Base-by-base conservation (phyloP, 176 grass and related monocot species). In the Alopecurus myosuroides region DNA sequence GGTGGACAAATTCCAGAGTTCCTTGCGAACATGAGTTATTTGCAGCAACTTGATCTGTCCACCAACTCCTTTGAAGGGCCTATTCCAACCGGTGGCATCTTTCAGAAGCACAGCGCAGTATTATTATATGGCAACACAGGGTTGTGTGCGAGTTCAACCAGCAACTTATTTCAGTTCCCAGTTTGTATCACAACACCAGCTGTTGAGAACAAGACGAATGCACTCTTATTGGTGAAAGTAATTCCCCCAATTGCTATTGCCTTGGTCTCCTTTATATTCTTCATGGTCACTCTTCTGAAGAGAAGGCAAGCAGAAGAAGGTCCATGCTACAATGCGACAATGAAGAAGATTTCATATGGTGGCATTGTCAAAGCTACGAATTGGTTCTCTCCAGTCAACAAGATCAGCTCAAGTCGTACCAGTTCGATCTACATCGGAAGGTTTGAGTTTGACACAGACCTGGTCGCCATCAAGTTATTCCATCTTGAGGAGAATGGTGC, bases 351-450 rank as follows among this genome's bases (percentile, higher is more conserved):
- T 3, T 87, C 42, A 13, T 45, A 45, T 3, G 2, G 49, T 44
- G 85, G 81, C 45, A 87, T 87, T 9, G 44, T 81, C 1, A 45
- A 53, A 75, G 85, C 85, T 81, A 87, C 85, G 17, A 55, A 81
- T 18, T 76, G 85, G 20, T 87, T 87, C 7, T 81, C 78, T 55
- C 12, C 46, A 1, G 19, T 56, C 13, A 33, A 81, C 6, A 76
- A 0, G 9, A 76, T 87, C 15, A 81, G 85, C 44, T 81, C 70
- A 35, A 76, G 57, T 0, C 61, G 36, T 42, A 76, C 35, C 0
- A 70, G 70, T 45, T 81, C 78, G 56, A 57, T 87, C 6, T 87
- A 81, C 20, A 9, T 87, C 9, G 85, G 78, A 67, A 41, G 85
- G 46, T 87, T 87, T 19, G 26, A 45, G 57, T 87, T 0, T 0